A percentile compares a stretch with the other conserved stretches of the same genome.
Conservation (phyloP, 1,284 basidiomycete species). For the Phellopilus nigrolimitatus region DNA sequence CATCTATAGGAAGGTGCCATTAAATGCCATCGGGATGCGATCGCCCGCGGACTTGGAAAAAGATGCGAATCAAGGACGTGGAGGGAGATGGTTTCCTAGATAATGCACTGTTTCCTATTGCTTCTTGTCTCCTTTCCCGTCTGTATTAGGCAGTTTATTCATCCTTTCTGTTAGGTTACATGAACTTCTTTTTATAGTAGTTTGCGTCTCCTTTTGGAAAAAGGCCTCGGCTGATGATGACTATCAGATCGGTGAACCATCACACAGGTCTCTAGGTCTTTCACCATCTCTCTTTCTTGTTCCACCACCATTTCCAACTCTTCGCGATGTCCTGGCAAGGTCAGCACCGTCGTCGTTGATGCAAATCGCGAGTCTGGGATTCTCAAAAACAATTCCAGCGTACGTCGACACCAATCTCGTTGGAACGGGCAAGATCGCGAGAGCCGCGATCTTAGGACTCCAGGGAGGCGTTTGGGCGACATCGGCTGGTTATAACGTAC, state of each 20-base stretch:
- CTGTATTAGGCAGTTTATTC: too few species aligned
- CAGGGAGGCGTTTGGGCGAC: slow-evolving; percentile 88
- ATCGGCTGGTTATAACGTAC: slow-evolving; percentile 70
- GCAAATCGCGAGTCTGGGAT: slow-evolving; percentile 3
- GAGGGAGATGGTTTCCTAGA: not conserved
- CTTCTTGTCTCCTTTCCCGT: too few species aligned
- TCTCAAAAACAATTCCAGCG: slow-evolving; percentile 37
- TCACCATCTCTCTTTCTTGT: slow-evolving; percentile 4
- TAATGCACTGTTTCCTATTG: too few species aligned
- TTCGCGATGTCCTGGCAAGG: slow-evolving; percentile 50
- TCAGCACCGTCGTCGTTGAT: slow-evolving; percentile 23
- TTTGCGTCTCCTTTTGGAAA: too few species aligned
- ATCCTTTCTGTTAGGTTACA: too few species aligned
- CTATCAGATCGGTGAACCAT: slow-evolving; percentile 9
- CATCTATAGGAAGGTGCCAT: slow-evolving; percentile 21
- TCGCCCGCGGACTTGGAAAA: slow-evolving; percentile 21
- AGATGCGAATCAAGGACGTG: slow-evolving; percentile 19
- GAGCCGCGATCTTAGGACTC: slow-evolving; percentile 84
- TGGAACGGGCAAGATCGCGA: slow-evolving; percentile 67
- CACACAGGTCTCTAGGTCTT: not conserved
- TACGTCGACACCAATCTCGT: slow-evolving; percentile 89
- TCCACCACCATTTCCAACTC: not conserved
- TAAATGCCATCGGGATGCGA: slow-evolving; percentile 21
- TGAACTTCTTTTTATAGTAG: too few species aligned
- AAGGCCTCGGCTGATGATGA: slow-evolving; percentile 1